A percentile compares a stretch with the other conserved stretches of the same genome.
Conservation (phyloP, 2,329 filamentous ascomycete species). For the Trichophaea hybrida region DNA sequence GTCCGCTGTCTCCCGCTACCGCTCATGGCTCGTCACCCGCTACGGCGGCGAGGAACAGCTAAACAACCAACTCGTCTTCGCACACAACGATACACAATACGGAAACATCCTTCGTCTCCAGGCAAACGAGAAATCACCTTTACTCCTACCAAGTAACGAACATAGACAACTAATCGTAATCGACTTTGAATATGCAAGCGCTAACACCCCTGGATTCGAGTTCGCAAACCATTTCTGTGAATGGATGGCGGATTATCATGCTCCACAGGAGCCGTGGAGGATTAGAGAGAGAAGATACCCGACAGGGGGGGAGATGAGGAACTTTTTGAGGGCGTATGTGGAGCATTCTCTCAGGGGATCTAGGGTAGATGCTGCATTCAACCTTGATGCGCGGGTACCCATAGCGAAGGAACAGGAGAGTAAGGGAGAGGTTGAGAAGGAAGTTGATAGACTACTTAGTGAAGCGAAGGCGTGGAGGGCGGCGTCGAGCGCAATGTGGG, state of each 20-base stretch:
- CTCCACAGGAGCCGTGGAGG: slow-evolving; percentile 52
- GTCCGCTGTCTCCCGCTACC: slow-evolving; percentile 60
- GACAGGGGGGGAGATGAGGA: slow-evolving; percentile 61
- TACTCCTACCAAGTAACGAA: slow-evolving; percentile 76
- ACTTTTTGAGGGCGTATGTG: slow-evolving; percentile 76
- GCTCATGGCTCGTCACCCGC: slow-evolving; percentile 52
- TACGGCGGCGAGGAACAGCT: slow-evolving; percentile 56
- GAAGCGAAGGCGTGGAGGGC: slow-evolving; percentile 76
- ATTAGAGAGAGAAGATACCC: slow-evolving; percentile 50
- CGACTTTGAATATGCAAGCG: slow-evolving; percentile 92
- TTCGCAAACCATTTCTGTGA: slow-evolving; percentile 97
- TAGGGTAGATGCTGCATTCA: slow-evolving; percentile 43
- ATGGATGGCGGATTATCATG: slow-evolving; percentile 97
- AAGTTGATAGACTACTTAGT: slow-evolving; percentile 55
- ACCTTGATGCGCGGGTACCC: slow-evolving; percentile 62
- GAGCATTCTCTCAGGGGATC: slow-evolving; percentile 46
- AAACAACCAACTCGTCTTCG: slow-evolving; percentile 68
- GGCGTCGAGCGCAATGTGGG: slow-evolving; percentile 79
- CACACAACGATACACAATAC: slow-evolving; percentile 99
- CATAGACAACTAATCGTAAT: slow-evolving; percentile 96
- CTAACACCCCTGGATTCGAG: slow-evolving; percentile 72
- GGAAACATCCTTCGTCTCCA: slow-evolving; percentile 77
- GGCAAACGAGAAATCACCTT: slow-evolving; percentile 57
- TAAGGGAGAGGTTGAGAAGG: slow-evolving; percentile 50
- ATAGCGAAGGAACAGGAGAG: slow-evolving; percentile 47